A percentile compares a stretch with the other conserved stretches of the same genome.
phyloP scores from a whole-genome alignment of 176 grass and related monocot genomes.

The Juncus inflexus region DNA sequence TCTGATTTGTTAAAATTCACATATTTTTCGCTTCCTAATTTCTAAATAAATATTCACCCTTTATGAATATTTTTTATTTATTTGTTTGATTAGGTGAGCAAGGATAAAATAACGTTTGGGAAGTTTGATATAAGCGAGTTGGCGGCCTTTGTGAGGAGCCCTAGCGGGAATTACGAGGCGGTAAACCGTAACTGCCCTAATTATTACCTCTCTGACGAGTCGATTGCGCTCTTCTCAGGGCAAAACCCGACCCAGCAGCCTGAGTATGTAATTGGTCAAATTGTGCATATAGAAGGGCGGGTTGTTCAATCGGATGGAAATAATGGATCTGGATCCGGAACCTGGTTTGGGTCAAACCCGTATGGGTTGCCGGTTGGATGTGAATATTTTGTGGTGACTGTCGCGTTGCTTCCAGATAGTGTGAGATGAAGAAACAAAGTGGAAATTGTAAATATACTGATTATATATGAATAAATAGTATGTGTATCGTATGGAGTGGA shows the following conservation, averaged over 20 bases:
- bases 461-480: slow-evolving; percentile 25
- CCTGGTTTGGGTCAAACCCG: slow-evolving; percentile 32
- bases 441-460: slow-evolving; percentile 66
- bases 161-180: slow-evolving; percentile 72
- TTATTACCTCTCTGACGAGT: slow-evolving; percentile 91
- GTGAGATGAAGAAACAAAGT: slow-evolving; percentile 87
- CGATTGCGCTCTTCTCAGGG: slow-evolving; percentile 74
- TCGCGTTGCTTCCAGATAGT: slow-evolving; percentile 82
- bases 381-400: slow-evolving; percentile 93
- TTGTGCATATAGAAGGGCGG: slow-evolving; percentile 77
- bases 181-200: slow-evolving; percentile 67
- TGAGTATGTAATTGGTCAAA: slow-evolving; percentile 77
- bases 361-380: slow-evolving; percentile 61
- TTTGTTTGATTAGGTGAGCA: slow-evolving; percentile 46
- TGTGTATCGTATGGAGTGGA: slow-evolving; percentile 37
- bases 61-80: not conserved
- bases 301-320: slow-evolving; percentile 23
- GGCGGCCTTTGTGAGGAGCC: slow-evolving; percentile 56
- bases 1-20: slow-evolving; percentile 10
- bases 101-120: slow-evolving; percentile 94
- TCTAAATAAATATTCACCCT: not conserved
- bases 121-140: slow-evolving; percentile 82
- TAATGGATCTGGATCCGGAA: slow-evolving; percentile 27
- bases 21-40: not conserved
- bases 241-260: slow-evolving; percentile 50